A percentile compares a stretch with the other conserved stretches of the same genome.
These are phyloP conservation scores for Yamadazyma membranifaciens DNA, from an alignment of 1,139 yeast genomes.

Conservation along the genomic window DNA sequence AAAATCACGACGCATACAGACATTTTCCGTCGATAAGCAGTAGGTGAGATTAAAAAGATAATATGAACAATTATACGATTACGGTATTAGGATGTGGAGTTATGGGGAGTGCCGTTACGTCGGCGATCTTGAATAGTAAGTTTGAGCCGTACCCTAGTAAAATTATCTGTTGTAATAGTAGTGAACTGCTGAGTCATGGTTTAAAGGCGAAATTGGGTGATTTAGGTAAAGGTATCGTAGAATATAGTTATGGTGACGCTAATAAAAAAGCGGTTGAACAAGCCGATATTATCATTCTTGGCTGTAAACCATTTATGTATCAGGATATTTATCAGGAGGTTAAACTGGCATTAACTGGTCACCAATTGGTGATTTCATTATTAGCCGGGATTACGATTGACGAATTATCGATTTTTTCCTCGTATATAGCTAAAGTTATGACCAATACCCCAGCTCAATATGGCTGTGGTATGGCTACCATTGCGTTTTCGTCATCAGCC, in stretches of 20 bases:
- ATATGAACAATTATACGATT: slow-evolving; percentile 55
- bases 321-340: slow-evolving; percentile 54
- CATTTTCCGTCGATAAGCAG: neutral
- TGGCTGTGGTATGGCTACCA: slow-evolving; percentile 92
- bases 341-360: slow-evolving; percentile 39
- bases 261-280: slow-evolving; percentile 58
- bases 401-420: slow-evolving; percentile 56
- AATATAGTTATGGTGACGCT: slow-evolving; percentile 49
- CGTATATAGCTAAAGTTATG: slow-evolving; percentile 84
- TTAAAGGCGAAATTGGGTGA: slow-evolving; percentile 39
- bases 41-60: neutral
- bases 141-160: slow-evolving; percentile 63
- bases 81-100: slow-evolving; percentile 91
- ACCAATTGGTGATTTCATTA: slow-evolving; percentile 73
- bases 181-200: slow-evolving; percentile 48
- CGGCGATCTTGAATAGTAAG: slow-evolving; percentile 61
- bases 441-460: slow-evolving; percentile 94
- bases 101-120: slow-evolving; percentile 93
- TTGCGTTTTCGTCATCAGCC: slow-evolving; percentile 60
- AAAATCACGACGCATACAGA: neutral
- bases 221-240: slow-evolving; percentile 47
- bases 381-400: slow-evolving; percentile 91
- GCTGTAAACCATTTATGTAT: slow-evolving; percentile 83
- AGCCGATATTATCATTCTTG: slow-evolving; percentile 74
- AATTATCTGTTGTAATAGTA: slow-evolving; percentile 74